Conservation (phyloP, 768 basidiomycete genomes). For the Suillus tomentosus region DNA sequence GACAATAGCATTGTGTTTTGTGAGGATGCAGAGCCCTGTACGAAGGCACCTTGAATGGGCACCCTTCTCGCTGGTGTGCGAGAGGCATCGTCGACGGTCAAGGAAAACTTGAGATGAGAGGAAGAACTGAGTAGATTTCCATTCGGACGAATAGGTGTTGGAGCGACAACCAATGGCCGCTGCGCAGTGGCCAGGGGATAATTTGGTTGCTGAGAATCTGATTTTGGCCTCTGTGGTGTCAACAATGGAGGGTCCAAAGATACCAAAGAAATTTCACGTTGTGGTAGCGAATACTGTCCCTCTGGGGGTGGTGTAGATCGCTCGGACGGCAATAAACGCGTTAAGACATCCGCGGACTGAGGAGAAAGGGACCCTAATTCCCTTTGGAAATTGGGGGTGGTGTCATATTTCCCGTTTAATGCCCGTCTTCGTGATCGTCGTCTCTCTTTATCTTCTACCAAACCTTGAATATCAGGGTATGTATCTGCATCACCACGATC, state of each 20-base stretch:
- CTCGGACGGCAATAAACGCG: slow-evolving; percentile 36
- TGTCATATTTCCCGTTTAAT: slow-evolving; percentile 24
- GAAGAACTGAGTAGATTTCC: slow-evolving; percentile 12
- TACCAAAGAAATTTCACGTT: slow-evolving; percentile 25
- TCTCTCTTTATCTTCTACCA: slow-evolving; percentile 4
- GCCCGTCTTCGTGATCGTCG: slow-evolving; percentile 35
- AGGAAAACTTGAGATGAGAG: slow-evolving; percentile 38
- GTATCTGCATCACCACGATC: neutral
- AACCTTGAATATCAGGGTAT: neutral
- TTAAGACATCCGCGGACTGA: slow-evolving; percentile 47
- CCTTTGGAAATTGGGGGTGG: slow-evolving; percentile 30
- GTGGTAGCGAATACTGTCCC: slow-evolving; percentile 12
- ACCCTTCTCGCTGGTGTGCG: slow-evolving; percentile 70
- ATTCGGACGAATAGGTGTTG: slow-evolving; percentile 29
- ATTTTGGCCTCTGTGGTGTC: slow-evolving; percentile 23
- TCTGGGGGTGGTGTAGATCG: slow-evolving; percentile 21
- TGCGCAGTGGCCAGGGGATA: slow-evolving; percentile 24
- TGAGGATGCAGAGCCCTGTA: slow-evolving; percentile 51
- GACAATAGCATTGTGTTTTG: slow-evolving; percentile 44
- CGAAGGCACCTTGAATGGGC: slow-evolving; percentile 53
- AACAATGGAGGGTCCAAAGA: slow-evolving; percentile 29
- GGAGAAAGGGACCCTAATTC: slow-evolving; percentile 64
- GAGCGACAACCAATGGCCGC: slow-evolving; percentile 31
- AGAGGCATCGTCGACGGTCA: slow-evolving; percentile 38
- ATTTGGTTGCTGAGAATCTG: slow-evolving; percentile 18